These are phyloP conservation scores for Quercus glauca DNA, from an alignment of 306 rosid species.

Conservation along the genomic window DNA sequence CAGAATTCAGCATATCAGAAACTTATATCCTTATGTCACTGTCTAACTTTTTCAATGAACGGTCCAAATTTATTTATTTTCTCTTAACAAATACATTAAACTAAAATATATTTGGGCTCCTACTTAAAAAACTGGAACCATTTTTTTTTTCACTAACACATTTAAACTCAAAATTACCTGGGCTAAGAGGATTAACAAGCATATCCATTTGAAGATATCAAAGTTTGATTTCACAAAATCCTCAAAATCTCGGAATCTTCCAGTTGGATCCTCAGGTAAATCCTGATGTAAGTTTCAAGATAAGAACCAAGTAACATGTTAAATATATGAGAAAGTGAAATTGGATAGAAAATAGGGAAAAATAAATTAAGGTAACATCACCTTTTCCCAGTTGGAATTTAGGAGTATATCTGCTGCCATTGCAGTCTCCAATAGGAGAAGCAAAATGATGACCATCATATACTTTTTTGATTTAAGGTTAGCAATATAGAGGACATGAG, in stretches of 20 bases:
- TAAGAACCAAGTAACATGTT: not conserved
- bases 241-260: slow-evolving; percentile 32
- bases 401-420: slow-evolving; percentile 35
- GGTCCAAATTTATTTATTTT: no score
- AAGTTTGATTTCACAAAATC: slow-evolving; percentile 35
- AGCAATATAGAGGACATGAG: not conserved
- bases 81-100: no score
- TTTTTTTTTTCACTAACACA: not conserved
- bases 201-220: slow-evolving; percentile 30
- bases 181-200: slow-evolving; percentile 19
- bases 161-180: slow-evolving; percentile 25
- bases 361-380: not conserved
- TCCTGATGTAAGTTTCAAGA: slow-evolving; percentile 22
- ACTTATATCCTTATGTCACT: no score
- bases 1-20: no score
- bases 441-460: slow-evolving; percentile 19
- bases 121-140: not conserved
- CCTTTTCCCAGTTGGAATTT: slow-evolving; percentile 45
- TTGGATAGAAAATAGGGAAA: not conserved
- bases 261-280: slow-evolving; percentile 36
- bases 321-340: not conserved
- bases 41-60: no score
- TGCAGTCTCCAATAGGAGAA: slow-evolving; percentile 40
- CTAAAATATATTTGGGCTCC: not conserved
- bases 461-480: slow-evolving; percentile 35